phyloP scores from a whole-genome alignment of 2,329 filamentous ascomycete genomes.

The Aspergillus ustus region DNA sequence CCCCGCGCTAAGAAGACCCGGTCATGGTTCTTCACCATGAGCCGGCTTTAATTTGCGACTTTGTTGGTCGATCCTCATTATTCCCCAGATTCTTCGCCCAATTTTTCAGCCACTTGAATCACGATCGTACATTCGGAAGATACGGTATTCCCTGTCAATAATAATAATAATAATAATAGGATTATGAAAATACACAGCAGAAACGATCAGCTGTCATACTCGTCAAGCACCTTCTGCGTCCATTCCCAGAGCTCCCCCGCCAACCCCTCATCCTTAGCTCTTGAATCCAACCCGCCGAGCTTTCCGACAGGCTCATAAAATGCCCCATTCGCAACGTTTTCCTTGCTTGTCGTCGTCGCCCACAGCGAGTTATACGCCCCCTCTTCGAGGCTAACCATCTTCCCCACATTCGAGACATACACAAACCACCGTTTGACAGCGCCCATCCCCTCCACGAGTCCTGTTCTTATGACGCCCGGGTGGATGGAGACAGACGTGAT shows the following conservation, averaged over 20 bases:
- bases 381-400: constrained; percentile 34
- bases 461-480: constrained; percentile 49
- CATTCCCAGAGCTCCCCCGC: constrained; percentile 23
- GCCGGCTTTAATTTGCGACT: background rate
- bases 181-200: background rate
- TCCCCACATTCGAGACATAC: constrained; percentile 16
- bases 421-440: constrained; percentile 18
- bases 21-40: background rate
- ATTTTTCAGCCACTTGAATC: constrained; percentile 1
- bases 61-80: constrained; percentile 10
- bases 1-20: background rate
- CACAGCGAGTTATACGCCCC: constrained; percentile 50
- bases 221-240: constrained; percentile 19
- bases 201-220: constrained; percentile 6
- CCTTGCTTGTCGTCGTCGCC: constrained; percentile 42
- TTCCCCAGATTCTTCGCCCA: constrained; percentile 2
- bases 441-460: constrained; percentile 32
- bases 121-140: background rate
- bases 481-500: constrained; percentile 46
- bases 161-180: background rate
- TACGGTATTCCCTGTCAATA: background rate
- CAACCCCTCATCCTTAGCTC: constrained; percentile 14
- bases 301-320: constrained; percentile 20
- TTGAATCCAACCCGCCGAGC: constrained; percentile 8
- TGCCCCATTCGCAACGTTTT: constrained; percentile 13